Base-by-base conservation (phyloP, 352 stramenopile species). In the Sclerospora graminicola region DNA sequence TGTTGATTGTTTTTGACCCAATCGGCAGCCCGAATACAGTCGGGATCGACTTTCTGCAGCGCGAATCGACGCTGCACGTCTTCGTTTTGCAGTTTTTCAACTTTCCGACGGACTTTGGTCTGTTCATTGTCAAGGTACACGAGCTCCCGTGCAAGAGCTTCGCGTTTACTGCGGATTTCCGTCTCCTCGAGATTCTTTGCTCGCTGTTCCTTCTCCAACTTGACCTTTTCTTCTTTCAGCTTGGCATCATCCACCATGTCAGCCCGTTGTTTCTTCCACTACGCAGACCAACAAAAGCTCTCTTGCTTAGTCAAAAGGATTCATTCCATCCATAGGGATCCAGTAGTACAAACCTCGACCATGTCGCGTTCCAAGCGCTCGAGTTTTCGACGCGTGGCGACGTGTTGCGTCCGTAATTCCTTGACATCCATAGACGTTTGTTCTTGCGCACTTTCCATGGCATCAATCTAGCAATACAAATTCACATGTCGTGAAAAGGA, bases 1-100 rank as follows among this genome's bases (percentile, higher is more conserved):
- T 77, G 43, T 16, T 70, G 60, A 32, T 94, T 90, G 8, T 68
- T 58, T 41, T 82, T 66, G 23, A 88, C 63, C 82, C 82, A 94
- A 3, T 91, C 74, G 0, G 72, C 69, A 13, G 78, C 82, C 16
- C 63, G 71, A 24, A 91, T 81, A 13, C 69, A 81, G 45, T 91
- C 78, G 9, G 66, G 55, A 44, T 94, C 82, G 27, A 46, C 61
- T 36, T 56, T 63, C 21, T 81, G 57, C 11, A 94, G 64, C 8
- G 63, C 62, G 2, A 75, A 45, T 23, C 75, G 75, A 3, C 77
- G 63, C 42, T 91, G 79, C 7, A 84, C 57, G 36, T 80, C 60
- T 51, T 89, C 82, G 49, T 94, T 80, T 6, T 89, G 66, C 13
- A 93, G 66, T 30, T 67, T 68, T 8, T 62, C 63, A 0, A 90